These are phyloP conservation scores for Podospora didyma DNA, from an alignment of 495 filamentous ascomycete genomes.

Conservation along the genomic window DNA sequence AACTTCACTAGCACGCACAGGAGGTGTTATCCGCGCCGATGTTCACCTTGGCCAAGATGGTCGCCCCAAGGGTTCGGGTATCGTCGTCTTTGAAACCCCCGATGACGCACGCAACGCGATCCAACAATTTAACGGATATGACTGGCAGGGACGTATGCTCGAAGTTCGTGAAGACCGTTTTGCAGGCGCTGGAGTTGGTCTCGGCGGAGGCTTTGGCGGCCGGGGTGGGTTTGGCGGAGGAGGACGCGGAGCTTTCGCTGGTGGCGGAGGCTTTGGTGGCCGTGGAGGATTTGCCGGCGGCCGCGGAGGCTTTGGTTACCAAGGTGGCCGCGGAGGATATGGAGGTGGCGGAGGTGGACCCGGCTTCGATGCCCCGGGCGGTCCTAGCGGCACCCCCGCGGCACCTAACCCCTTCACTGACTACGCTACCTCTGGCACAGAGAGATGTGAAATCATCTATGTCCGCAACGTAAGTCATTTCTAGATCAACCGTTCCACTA, in stretches of 20 bases:
- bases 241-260: slow-evolving; percentile 48
- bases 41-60: slow-evolving; percentile 90
- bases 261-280: slow-evolving; percentile 39
- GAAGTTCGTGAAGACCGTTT: slow-evolving; percentile 97
- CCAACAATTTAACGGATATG: slow-evolving; percentile 94
- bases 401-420: slow-evolving; percentile 97
- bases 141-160: slow-evolving; percentile 91
- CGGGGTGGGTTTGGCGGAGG: slow-evolving; percentile 55
- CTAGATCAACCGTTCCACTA: background rate
- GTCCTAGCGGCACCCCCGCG: slow-evolving; percentile 33
- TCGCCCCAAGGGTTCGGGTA: slow-evolving; percentile 91
- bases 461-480: slow-evolving; percentile 84
- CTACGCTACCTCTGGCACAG: slow-evolving; percentile 81
- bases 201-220: slow-evolving; percentile 52
- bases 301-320: slow-evolving; percentile 46
- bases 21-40: slow-evolving; percentile 90
- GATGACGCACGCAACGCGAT: slow-evolving; percentile 96
- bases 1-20: slow-evolving; percentile 54
- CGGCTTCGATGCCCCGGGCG: slow-evolving; percentile 32
- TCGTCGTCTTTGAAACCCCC: slow-evolving; percentile 91
- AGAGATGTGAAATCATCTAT: slow-evolving; percentile 80
- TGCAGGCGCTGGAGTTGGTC: slow-evolving; percentile 61
- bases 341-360: slow-evolving; percentile 37
- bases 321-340: slow-evolving; percentile 40
- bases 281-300: slow-evolving; percentile 45